phyloP scores from a whole-genome alignment of 306 rosid species.

The Corylus americana region DNA sequence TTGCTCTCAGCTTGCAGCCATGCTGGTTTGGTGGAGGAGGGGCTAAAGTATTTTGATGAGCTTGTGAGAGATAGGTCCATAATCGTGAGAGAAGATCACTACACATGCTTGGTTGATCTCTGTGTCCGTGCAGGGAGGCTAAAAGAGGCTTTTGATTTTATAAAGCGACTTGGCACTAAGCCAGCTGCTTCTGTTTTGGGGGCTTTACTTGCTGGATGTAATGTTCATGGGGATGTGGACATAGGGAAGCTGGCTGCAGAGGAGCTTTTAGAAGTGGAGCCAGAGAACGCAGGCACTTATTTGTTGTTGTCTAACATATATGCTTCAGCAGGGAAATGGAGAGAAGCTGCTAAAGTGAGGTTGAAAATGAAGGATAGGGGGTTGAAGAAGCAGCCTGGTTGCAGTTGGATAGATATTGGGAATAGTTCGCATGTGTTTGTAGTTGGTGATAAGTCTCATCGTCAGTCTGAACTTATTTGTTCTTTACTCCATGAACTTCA shows the following conservation, averaged over 20 bases:
- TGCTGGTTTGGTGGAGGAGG: conserved; percentile 54
- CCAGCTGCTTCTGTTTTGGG: conserved; percentile 45
- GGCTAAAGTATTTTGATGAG: conserved; percentile 36
- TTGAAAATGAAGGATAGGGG: conserved; percentile 48
- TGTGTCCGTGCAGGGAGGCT: conserved; percentile 56
- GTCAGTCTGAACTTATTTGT: conserved; percentile 28
- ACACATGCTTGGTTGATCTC: conserved; percentile 52
- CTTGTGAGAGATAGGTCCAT: conserved; percentile 37
- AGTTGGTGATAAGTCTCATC: conserved; percentile 41
- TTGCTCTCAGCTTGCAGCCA: conserved; percentile 60
- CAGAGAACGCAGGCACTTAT: conserved; percentile 41
- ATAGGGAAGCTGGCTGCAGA: conserved; percentile 45
- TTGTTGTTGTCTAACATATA: conserved; percentile 41
- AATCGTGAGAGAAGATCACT: conserved; percentile 47
- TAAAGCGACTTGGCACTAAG: conserved; percentile 34
- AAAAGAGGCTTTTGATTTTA: conserved; percentile 42
- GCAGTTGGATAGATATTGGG: conserved; percentile 56
- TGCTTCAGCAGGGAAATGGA: conserved; percentile 54
- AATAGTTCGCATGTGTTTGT: conserved; percentile 43
- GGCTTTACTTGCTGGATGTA: conserved; percentile 55
- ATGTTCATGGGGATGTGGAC: conserved; percentile 32
- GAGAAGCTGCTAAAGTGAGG: conserved; percentile 54
- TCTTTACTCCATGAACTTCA: conserved; percentile 41
- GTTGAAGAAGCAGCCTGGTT: conserved; percentile 58
- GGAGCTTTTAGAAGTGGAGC: conserved; percentile 36